Conservation (phyloP, 2,329 filamentous ascomycete species). For the Trichoderma cornu-damae region DNA sequence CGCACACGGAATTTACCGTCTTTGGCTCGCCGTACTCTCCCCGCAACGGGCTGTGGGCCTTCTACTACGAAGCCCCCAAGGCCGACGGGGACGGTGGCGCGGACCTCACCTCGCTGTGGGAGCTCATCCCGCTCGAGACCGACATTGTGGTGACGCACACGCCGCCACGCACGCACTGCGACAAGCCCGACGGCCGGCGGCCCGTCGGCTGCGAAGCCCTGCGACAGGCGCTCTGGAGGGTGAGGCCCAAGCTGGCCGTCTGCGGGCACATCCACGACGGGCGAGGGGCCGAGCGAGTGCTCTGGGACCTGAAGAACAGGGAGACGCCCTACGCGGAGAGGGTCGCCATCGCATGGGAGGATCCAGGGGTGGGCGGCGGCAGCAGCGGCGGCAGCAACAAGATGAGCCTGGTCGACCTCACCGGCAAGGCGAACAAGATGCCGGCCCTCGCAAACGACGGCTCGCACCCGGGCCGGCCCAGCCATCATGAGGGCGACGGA, state of each 20-base stretch:
- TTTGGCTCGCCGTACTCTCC: constrained; percentile 69
- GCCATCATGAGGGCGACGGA: not conserved
- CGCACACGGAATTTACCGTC: constrained; percentile 56
- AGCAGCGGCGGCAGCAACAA: too few species aligned
- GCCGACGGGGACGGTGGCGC: constrained; percentile 19
- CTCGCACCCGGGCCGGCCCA: constrained; percentile 24
- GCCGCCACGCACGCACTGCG: constrained; percentile 56
- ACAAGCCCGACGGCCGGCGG: constrained; percentile 40
- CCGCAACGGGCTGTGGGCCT: constrained; percentile 56
- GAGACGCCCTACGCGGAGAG: constrained; percentile 43
- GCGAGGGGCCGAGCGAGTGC: constrained; percentile 57
- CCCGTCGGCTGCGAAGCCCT: constrained; percentile 57
- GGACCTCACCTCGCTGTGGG: constrained; percentile 48
- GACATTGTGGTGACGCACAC: constrained; percentile 70
- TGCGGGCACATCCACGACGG: constrained; percentile 70
- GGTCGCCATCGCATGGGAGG: constrained; percentile 47
- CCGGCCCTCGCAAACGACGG: constrained; percentile 45
- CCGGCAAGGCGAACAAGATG: constrained; percentile 34
- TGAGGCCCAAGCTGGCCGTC: constrained; percentile 59
- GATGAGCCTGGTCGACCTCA: constrained; percentile 59
- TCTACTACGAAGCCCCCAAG: constrained; percentile 49
- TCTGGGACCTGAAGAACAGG: constrained; percentile 48
- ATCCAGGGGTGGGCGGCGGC: constrained; percentile 52
- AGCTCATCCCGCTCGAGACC: constrained; percentile 52
- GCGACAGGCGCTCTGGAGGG: constrained; percentile 50